phyloP scores from a whole-genome alignment of 257 asterid genomes.

The Echium plantagineum region DNA sequence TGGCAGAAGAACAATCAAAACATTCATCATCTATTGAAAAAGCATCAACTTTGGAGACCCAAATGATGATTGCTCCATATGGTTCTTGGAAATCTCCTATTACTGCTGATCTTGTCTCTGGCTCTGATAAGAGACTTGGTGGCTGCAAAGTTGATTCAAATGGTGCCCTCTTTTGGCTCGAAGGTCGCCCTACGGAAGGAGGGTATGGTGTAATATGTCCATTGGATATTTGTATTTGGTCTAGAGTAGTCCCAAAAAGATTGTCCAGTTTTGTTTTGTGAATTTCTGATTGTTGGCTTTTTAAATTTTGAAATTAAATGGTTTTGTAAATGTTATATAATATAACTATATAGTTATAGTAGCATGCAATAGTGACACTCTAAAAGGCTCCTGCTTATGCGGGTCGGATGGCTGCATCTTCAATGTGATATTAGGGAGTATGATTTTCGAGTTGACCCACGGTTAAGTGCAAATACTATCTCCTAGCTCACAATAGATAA shows the following conservation, averaged over 20 bases:
- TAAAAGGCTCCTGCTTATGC: too few species aligned
- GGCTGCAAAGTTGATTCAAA: slow-evolving; percentile 51
- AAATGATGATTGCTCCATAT: slow-evolving; percentile 50
- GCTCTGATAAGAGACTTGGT: slow-evolving; percentile 60
- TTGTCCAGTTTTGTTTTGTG: neutral
- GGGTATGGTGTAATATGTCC: slow-evolving; percentile 30
- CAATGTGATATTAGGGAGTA: too few species aligned
- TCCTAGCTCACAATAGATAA: too few species aligned
- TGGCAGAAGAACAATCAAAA: neutral
- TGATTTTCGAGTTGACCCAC: too few species aligned
- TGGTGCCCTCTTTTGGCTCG: slow-evolving; percentile 71
- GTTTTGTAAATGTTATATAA: too few species aligned
- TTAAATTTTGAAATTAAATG: too few species aligned
- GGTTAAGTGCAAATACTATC: too few species aligned
- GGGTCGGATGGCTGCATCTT: too few species aligned
- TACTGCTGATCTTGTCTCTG: slow-evolving; percentile 76
- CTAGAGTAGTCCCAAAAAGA: neutral
- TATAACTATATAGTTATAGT: too few species aligned
- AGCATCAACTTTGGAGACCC: neutral
- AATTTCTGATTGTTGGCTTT: too few species aligned
- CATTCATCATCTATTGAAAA: neutral
- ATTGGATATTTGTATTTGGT: too few species aligned
- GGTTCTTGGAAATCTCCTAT: slow-evolving; percentile 98
- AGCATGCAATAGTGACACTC: too few species aligned
- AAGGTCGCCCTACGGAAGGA: slow-evolving; percentile 75